Conservation (phyloP, 306 rosid species). For the Fragaria ananassa region DNA sequence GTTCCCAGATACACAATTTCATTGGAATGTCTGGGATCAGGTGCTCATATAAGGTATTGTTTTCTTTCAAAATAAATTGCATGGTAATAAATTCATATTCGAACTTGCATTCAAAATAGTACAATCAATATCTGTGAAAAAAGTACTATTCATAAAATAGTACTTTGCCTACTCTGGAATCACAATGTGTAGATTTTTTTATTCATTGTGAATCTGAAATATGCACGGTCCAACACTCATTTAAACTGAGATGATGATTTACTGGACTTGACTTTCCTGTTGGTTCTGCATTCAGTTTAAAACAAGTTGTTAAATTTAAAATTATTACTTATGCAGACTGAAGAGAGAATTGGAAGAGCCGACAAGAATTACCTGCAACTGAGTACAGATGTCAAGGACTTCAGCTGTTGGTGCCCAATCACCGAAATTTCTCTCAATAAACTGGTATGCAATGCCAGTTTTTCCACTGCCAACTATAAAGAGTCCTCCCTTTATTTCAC, state of each 20-base stretch:
- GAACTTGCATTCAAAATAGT: neutral
- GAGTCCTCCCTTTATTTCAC: slow-evolving; percentile 90
- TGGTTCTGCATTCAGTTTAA: slow-evolving; percentile 50
- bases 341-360: neutral
- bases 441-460: slow-evolving; percentile 81
- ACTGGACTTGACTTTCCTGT: slow-evolving; percentile 29
- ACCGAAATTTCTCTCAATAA: slow-evolving; percentile 87
- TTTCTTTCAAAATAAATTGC: slow-evolving; percentile 3
- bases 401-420: slow-evolving; percentile 90
- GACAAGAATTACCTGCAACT: slow-evolving; percentile 52
- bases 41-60: neutral
- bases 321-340: slow-evolving; percentile 5
- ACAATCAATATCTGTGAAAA: neutral
- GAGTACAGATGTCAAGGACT: slow-evolving; percentile 69
- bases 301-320: slow-evolving; percentile 25
- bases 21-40: neutral
- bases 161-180: neutral
- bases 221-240: slow-evolving; percentile 4
- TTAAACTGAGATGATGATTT: slow-evolving; percentile 22
- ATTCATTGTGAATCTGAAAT: slow-evolving; percentile 6
- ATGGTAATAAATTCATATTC: neutral
- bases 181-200: neutral
- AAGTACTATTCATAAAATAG: neutral
- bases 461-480: slow-evolving; percentile 64
- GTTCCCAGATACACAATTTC: neutral